Evolutionary conservation across 23 red algal species (phyloP).

Genomic region (Agarophyton chilense): DNA sequence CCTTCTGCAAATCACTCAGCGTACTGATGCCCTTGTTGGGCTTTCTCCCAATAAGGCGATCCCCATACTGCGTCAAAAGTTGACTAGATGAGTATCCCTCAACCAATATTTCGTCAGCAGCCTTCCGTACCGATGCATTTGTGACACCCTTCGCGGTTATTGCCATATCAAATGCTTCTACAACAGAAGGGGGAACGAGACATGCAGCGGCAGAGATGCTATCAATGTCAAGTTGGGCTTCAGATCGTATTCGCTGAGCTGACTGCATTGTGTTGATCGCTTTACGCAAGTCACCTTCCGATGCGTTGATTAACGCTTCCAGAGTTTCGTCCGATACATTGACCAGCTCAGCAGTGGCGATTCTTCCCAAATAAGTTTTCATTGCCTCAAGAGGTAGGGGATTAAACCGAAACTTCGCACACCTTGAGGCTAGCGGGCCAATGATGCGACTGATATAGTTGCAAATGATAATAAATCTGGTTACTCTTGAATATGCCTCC

Average conservation of each 20-base stretch:
- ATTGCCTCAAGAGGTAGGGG: constrained; percentile 68
- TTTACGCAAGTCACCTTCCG: constrained; percentile 81
- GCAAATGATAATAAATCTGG: constrained; percentile 95
- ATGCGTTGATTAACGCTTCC: constrained; percentile 40
- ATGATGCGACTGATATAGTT: constrained; percentile 96
- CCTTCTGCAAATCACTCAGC: constrained; percentile 83
- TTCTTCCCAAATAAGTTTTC: constrained; percentile 10
- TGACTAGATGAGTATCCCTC: constrained; percentile 77
- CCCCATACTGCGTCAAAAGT: constrained; percentile 65
- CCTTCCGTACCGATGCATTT: constrained; percentile 35
- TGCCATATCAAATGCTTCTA: constrained; percentile 67
- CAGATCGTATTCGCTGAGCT: constrained; percentile 40
- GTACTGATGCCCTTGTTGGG: neutral
- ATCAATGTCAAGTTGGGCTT: constrained; percentile 48
- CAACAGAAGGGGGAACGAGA: constrained; percentile 64
- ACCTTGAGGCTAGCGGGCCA: constrained; percentile 86
- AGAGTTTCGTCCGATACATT: constrained; percentile 38
- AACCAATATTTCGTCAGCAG: constrained; percentile 60
- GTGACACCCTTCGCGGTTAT: neutral
- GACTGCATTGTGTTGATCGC: constrained; percentile 92
- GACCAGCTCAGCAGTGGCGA: constrained; percentile 69
- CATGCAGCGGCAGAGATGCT: constrained; percentile 75
- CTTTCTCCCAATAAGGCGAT: constrained; percentile 28
- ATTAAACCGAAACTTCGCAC: constrained; percentile 95
- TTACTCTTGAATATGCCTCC: constrained; percentile 79